Conservation (phyloP, 2,329 filamentous ascomycete species). For the Hyphodiscus sp. region DNA sequence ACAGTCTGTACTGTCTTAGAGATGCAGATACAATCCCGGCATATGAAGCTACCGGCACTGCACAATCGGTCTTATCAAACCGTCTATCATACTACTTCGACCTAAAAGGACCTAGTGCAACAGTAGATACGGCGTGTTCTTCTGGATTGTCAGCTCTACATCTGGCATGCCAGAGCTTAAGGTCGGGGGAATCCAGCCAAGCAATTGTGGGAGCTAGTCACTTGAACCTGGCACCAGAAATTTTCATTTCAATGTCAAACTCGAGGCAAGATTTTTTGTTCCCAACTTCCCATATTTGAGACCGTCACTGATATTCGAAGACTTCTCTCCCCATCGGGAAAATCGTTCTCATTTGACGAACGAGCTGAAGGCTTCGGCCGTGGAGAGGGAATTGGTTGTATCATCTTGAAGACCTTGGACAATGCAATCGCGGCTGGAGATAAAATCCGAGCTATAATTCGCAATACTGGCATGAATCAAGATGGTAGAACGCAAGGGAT, state of each 20-base stretch:
- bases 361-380: conserved; percentile 56
- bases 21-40: conserved; percentile 10
- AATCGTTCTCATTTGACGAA: conserved; percentile 45
- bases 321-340: conserved; percentile 14
- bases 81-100: conserved; percentile 50
- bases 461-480: conserved; percentile 37
- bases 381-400: conserved; percentile 54
- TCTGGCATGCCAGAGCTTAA: conserved; percentile 45
- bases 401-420: conserved; percentile 52
- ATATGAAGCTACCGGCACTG: conserved; percentile 22
- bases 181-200: conserved; percentile 37
- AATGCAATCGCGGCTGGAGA: conserved; percentile 37
- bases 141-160: conserved; percentile 49
- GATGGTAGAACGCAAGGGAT: conserved; percentile 41
- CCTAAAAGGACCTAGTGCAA: conserved; percentile 48
- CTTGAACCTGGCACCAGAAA: conserved; percentile 28
- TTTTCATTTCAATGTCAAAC: conserved; percentile 14
- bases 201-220: conserved; percentile 37
- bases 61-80: conserved; percentile 41
- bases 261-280: conserved; percentile 5
- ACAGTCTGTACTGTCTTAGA: conserved; percentile 9
- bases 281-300: conserved; percentile 47
- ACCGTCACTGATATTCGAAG: conserved; percentile 29
- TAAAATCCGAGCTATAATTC: conserved; percentile 38
- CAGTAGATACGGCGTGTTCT: conserved; percentile 47